Conservation (phyloP, 2,329 filamentous ascomycete genomes). For the Penicillium decumbens region DNA sequence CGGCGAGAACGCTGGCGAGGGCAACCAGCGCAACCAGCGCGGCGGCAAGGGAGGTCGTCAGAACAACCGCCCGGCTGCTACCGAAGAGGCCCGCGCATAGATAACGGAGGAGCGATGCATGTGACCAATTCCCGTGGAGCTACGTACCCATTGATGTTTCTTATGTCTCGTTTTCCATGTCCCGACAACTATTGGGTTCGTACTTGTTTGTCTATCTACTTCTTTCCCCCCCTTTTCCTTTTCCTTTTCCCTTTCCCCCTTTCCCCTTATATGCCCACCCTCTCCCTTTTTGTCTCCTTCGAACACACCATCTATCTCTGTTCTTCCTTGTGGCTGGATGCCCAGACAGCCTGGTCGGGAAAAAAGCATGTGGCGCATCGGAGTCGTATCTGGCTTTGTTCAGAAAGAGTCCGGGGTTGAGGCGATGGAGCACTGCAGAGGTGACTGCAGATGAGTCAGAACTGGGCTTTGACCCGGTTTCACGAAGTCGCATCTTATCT, state of each 20-base stretch:
- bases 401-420: slow-evolving; percentile 17
- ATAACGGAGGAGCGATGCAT: slow-evolving; percentile 23
- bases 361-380: slow-evolving; percentile 33
- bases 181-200: slow-evolving; percentile 16
- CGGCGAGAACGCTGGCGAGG: slow-evolving; percentile 40
- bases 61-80: slow-evolving; percentile 27
- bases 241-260: slow-evolving; percentile 10
- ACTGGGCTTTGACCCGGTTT: slow-evolving; percentile 18
- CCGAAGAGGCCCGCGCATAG: slow-evolving; percentile 40
- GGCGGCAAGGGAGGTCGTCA: slow-evolving; percentile 43
- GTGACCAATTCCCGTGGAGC: slow-evolving; percentile 19
- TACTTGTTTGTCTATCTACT: slow-evolving; percentile 21
- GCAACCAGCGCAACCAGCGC: slow-evolving; percentile 27
- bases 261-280: slow-evolving; percentile 9
- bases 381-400: slow-evolving; percentile 31
- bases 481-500: slow-evolving; percentile 28
- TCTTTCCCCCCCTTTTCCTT: slow-evolving; percentile 15
- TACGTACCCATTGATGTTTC: slow-evolving; percentile 18
- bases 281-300: neutral
- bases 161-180: slow-evolving; percentile 19
- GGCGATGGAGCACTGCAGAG: slow-evolving; percentile 13
- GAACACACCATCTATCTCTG: slow-evolving; percentile 10
- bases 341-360: slow-evolving; percentile 4
- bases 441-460: slow-evolving; percentile 8
- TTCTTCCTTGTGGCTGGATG: slow-evolving; percentile 5